Base-by-base conservation (phyloP, 176 grass and related monocot genomes). In the Musa beccarii region DNA sequence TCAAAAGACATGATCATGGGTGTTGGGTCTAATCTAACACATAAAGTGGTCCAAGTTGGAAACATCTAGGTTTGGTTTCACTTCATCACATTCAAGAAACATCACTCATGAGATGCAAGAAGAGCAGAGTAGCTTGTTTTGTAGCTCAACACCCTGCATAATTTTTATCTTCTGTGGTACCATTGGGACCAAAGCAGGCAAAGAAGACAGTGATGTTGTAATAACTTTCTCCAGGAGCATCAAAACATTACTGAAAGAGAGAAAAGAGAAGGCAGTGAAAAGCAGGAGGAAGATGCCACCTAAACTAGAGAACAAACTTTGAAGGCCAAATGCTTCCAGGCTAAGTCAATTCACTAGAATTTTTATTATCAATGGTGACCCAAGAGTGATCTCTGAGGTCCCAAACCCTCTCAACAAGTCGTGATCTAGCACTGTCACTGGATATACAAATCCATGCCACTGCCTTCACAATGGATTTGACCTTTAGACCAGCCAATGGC, bases 181-280 rank as follows among this genome's bases (percentile, higher is more conserved):
- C 10, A 4, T 20, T 26, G 21, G 24, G 23, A 26, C 63, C 63
- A 66, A 66, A 14, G 63, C 22, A 26, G 63, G 63, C 21, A 66
- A 66, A 66, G 63, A 66, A 15, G 63, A 66, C 63, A 66, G 21
- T 66, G 63, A 66, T 28, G 63, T 66, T 66, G 22, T 28, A 13
- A 13, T 65, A 11, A 23, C 63, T 66, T 26, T 66, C 5, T 10
- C 63, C 63, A 26, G 63, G 23, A 66, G 63, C 63, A 66, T 23
- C 7, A 28, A 66, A 12, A 23, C 23, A 66, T 26, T 26, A n/a
- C 57, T 19, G n/a, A 61, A 61, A 1, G 19, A 19, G 8, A 61
- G 57, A 61, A 61, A 61, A 61, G 57, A 61, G 57, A n/a, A 61
- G 57, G 57, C 21, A 21, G 57, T 61, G 15, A 61, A n/a, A 61